phyloP scores from a whole-genome alignment of 352 stramenopile species.

The Phytophthora fragariaefolia region DNA sequence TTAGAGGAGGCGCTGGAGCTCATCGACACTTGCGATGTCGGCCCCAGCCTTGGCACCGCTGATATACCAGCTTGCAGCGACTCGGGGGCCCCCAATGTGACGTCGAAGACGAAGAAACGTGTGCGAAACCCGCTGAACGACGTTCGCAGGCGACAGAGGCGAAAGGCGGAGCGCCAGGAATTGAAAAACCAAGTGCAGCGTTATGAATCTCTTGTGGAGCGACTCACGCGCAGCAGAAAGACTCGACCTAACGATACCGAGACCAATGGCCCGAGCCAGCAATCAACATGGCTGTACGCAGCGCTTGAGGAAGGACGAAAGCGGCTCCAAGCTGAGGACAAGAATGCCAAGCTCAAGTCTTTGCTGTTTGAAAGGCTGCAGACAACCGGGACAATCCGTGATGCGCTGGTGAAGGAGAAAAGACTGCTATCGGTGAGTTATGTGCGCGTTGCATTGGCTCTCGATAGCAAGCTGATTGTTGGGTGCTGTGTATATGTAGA shows the following conservation, averaged over 20 bases:
- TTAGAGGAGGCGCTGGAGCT: conserved; percentile 23
- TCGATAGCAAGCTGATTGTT: background rate
- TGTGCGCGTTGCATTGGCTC: background rate
- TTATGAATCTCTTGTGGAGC: conserved; percentile 24
- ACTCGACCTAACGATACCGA: background rate
- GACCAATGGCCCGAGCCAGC: background rate
- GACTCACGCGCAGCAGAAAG: conserved; percentile 10
- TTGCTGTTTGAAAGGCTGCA: conserved; percentile 11
- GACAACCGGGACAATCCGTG: background rate
- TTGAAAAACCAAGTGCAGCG: conserved; percentile 28
- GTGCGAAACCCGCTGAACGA: conserved; percentile 20
- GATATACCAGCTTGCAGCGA: background rate
- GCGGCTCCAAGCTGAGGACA: conserved; percentile 9
- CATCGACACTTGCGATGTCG: conserved; percentile 12
- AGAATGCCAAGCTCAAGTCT: conserved; percentile 11
- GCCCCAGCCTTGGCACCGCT: background rate
- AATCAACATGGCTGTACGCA: conserved; percentile 4
- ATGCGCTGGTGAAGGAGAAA: conserved; percentile 8
- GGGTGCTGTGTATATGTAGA: too few species aligned
- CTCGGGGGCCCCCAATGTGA: background rate
- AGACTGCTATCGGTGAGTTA: conserved; percentile 5
- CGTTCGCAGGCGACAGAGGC: conserved; percentile 6
- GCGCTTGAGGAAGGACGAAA: conserved; percentile 7
- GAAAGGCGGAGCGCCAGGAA: conserved; percentile 29
- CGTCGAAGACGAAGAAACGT: conserved; percentile 16